Base-by-base conservation (phyloP, 164 flowering plant species). In the Amborella trichopoda region DNA sequence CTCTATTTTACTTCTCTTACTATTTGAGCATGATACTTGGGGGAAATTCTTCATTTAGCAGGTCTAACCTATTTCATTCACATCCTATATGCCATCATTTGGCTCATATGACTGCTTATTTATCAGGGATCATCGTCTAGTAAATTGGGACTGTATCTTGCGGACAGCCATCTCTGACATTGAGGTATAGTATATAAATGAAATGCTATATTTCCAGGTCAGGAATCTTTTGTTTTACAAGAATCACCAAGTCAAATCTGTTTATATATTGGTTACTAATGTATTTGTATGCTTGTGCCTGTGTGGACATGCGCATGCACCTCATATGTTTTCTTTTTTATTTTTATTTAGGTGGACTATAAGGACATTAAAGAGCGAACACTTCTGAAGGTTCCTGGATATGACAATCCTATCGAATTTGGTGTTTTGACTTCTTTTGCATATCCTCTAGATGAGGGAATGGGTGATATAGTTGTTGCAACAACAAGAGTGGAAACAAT, bases 401-500 rank as follows among this genome's bases (percentile, higher is more conserved):
- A 88, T 63, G 73, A 74, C 38, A 60, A 62, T 21, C 74, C 68
- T 5, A 91, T 91, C 33, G 96, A 91, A 51, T 91, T 87, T 66
- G 96, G 99, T 30, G 83, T 87, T 47, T 52, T 91, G 50, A 91
- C 96, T 49, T 80, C 90, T n/a, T 91, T 91, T 75, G 96, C 99
- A 33, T 91, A 91, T 49, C 95, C 96, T 53, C 53, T 91, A 28
- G 96, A 91, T 50, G 91, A 63, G 28, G 77, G 61, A 0, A 28
- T 74, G 38, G 86, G 84, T 17, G 86, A 87, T 52, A 79, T 87
- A 63, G 80, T 91, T 49, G 99, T 91, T 46, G 96, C 99, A 25
- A 91, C 99, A 36, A 91, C 99, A 16, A 65, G 99, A 66, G 83
- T 91, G 59, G 99, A 91, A 67, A 91, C 99, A 18, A 87, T 91